Evolutionary conservation across 768 basidiomycete genomes (phyloP).

Genomic region (Exidia glandulosa): DNA sequence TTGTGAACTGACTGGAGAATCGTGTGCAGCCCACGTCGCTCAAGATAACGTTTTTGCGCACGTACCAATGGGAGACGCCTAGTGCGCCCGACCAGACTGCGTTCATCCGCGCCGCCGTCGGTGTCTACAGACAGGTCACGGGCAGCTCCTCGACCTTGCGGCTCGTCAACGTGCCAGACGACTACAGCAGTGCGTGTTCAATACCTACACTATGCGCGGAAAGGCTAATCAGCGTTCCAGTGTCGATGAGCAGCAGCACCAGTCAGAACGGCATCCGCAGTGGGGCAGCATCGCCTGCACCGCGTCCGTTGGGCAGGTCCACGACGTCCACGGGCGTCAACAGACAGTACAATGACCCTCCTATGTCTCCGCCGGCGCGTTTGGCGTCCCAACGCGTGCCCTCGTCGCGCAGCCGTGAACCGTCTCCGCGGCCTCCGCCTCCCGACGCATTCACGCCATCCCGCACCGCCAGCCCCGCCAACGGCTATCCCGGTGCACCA

Average conservation of each 20-base stretch:
- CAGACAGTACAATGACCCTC: neutral
- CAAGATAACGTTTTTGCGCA: constrained; percentile 77
- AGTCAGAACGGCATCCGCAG: neutral
- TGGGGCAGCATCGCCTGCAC: neutral
- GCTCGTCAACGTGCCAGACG: neutral
- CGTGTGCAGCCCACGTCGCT: constrained; percentile 46
- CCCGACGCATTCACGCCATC: neutral
- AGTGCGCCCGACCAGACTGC: constrained; percentile 53
- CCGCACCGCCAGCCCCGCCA: neutral
- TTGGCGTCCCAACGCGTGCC: neutral
- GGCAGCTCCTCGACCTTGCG: constrained; percentile 1
- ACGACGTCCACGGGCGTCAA: neutral
- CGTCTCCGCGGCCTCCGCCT: neutral
- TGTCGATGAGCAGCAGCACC: neutral
- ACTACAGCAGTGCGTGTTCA: neutral
- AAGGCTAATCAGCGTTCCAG: neutral
- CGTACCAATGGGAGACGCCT: constrained; percentile 87
- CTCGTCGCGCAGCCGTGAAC: neutral
- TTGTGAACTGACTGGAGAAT: constrained; percentile 8
- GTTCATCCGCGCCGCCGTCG: constrained; percentile 60
- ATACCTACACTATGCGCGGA: neutral
- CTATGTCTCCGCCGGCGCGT: neutral
- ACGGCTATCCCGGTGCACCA: neutral
- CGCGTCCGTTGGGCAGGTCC: neutral
- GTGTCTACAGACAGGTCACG: constrained; percentile 25